These are phyloP conservation scores for Wickerhamiella galacta DNA, from an alignment of 805 yeast genomes.

Conservation along the genomic window DNA sequence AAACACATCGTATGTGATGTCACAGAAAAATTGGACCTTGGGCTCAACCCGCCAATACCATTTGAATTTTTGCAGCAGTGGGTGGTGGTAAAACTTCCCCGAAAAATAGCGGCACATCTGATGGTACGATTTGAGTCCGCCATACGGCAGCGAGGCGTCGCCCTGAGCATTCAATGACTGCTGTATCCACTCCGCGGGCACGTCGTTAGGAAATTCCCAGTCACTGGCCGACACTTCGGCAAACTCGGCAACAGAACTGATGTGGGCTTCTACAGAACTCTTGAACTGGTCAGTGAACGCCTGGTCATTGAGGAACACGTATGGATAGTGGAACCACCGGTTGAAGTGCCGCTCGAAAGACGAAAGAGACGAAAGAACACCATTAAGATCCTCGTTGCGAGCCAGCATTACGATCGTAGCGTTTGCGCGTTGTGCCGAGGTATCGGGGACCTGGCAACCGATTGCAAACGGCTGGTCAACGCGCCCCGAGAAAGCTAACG, in stretches of 20 bases:
- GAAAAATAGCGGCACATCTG: constrained; percentile 91
- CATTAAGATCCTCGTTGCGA: constrained; percentile 60
- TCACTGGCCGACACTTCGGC: constrained; percentile 40
- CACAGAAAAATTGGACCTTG: constrained; percentile 77
- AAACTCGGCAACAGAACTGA: constrained; percentile 51
- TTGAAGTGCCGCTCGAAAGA: constrained; percentile 79
- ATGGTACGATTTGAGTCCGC: constrained; percentile 67
- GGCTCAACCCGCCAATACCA: constrained; percentile 99
- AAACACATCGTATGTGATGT: constrained; percentile 83
- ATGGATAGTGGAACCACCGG: constrained; percentile 87
- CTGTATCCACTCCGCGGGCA: constrained; percentile 29
- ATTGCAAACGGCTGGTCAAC: constrained; percentile 8
- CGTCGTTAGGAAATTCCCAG: constrained; percentile 54
- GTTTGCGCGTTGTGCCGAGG: constrained; percentile 35
- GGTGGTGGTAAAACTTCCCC: constrained; percentile 69
- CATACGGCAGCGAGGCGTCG: constrained; percentile 72
- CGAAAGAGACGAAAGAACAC: constrained; percentile 55
- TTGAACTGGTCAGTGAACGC: constrained; percentile 53
- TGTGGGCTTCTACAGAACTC: constrained; percentile 31
- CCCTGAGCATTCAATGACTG: constrained; percentile 61
- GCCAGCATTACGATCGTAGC: constrained; percentile 79
- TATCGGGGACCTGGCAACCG: constrained; percentile 8
- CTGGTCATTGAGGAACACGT: constrained; percentile 75
- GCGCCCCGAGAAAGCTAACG: too few species aligned
- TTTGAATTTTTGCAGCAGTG: constrained; percentile 47